Evolutionary conservation across 345 rosid species (phyloP).

Genomic region (Rubroshorea leprosula): DNA sequence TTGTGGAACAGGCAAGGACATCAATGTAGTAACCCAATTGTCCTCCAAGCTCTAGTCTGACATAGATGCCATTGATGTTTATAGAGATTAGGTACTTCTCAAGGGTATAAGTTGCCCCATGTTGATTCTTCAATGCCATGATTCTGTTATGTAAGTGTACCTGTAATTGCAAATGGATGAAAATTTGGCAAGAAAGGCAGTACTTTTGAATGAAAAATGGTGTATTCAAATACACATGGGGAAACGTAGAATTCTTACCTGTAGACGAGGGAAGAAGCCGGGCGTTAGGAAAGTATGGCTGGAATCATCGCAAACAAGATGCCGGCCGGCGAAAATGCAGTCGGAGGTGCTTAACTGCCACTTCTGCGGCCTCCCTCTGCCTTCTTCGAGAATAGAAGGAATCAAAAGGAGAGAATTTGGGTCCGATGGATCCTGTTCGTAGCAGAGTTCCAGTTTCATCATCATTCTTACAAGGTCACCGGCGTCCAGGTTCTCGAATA

Average conservation of each 20-base stretch:
- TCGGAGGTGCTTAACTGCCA: conserved; percentile 63
- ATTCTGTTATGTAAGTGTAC: conserved; percentile 79
- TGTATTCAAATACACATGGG: too few species aligned
- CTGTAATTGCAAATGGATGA: conserved; percentile 27
- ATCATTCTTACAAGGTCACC: conserved; percentile 67
- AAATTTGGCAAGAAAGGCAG: not conserved
- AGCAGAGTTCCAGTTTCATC: conserved; percentile 84
- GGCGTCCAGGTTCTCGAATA: conserved; percentile 68
- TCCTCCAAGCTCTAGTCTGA: conserved; percentile 92
- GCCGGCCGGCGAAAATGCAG: conserved; percentile 68
- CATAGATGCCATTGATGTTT: conserved; percentile 65
- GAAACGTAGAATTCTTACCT: too few species aligned
- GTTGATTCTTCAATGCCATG: conserved; percentile 68
- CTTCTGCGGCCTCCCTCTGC: conserved; percentile 79
- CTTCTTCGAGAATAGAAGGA: conserved; percentile 91
- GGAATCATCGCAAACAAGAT: conserved; percentile 89
- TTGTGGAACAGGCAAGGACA: conserved; percentile 83
- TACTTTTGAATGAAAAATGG: too few species aligned
- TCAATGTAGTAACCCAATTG: conserved; percentile 81
- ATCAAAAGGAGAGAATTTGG: conserved; percentile 63
- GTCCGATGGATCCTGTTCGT: conserved; percentile 69
- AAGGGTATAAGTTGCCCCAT: conserved; percentile 79
- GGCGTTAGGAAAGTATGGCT: conserved; percentile 85
- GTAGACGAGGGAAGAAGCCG: conserved; percentile 90
- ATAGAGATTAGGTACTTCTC: conserved; percentile 76